Percentiles rank a stretch among this genome's conserved stretches.
Evolutionary conservation across 2,329 filamentous ascomycete genomes (phyloP).

Genomic region (Mariannaea elegans): DNA sequence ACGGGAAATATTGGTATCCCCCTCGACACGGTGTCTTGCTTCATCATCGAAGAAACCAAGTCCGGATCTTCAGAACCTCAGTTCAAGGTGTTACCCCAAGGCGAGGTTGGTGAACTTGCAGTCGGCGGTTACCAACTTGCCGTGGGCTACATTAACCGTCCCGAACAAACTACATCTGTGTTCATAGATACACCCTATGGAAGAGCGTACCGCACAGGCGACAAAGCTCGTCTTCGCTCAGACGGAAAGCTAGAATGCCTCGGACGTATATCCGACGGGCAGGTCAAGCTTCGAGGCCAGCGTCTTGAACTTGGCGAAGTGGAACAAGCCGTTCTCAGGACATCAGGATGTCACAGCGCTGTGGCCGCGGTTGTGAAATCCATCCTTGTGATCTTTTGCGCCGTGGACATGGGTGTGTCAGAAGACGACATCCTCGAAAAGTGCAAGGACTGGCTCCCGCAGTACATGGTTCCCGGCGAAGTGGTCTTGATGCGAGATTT

Average conservation of each 20-base stretch:
- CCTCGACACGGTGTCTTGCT: conserved; percentile 82
- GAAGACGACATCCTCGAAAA: conserved; percentile 60
- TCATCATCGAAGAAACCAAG: conserved; percentile 65
- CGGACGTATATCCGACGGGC: conserved; percentile 80
- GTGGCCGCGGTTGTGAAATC: conserved; percentile 74
- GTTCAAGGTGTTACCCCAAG: conserved; percentile 67
- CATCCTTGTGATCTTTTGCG: conserved; percentile 79
- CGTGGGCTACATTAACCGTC: conserved; percentile 81
- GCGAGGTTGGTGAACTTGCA: conserved; percentile 80
- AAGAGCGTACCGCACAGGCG: conserved; percentile 82
- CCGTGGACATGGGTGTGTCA: conserved; percentile 53
- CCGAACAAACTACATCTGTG: conserved; percentile 74
- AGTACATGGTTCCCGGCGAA: conserved; percentile 84
- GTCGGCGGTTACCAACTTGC: conserved; percentile 85
- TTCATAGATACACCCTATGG: conserved; percentile 78
- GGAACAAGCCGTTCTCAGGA: conserved; percentile 73
- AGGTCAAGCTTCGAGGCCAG: conserved; percentile 88
- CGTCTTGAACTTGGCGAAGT: conserved; percentile 83
- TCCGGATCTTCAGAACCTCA: conserved; percentile 31
- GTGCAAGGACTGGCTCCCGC: conserved; percentile 80
- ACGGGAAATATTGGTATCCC: conserved; percentile 79
- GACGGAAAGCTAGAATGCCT: conserved; percentile 83
- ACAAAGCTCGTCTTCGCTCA: conserved; percentile 75
- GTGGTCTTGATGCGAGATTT: conserved; percentile 71
- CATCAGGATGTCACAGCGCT: conserved; percentile 69